Evolutionary conservation across 257 asterid species (phyloP).

Genomic region (Pogostemon cablin): DNA sequence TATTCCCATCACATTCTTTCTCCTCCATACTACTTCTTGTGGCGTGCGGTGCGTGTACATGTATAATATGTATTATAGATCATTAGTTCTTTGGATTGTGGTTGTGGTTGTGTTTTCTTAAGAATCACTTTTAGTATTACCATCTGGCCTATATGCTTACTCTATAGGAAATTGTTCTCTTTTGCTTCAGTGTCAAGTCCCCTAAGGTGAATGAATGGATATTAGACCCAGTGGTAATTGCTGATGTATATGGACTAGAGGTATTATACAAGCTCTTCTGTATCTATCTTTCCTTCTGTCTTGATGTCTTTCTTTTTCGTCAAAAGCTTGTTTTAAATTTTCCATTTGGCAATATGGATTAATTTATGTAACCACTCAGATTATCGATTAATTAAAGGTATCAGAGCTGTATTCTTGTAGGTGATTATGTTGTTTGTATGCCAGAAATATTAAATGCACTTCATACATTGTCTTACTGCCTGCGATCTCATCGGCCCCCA

Average conservation of each 20-base stretch:
- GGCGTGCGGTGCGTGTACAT: background rate
- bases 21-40: background rate
- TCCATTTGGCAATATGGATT: background rate
- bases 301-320: constrained; percentile 2
- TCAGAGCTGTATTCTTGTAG: constrained; percentile 15
- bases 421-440: constrained; percentile 4
- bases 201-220: constrained; percentile 83
- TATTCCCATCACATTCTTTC: background rate
- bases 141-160: constrained; percentile 32
- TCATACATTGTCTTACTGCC: background rate
- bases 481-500: background rate
- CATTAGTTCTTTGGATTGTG: background rate
- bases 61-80: background rate
- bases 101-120: constrained; percentile 16
- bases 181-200: constrained; percentile 67
- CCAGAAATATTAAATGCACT: background rate
- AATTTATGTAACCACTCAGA: background rate
- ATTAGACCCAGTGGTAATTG: constrained; percentile 85
- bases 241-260: constrained; percentile 90
- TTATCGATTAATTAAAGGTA: background rate
- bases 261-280: constrained; percentile 40
- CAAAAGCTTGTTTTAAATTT: background rate
- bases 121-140: background rate
- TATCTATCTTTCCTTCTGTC: constrained; percentile 20
- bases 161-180: constrained; percentile 20